Evolutionary conservation across 1,284 basidiomycete genomes (phyloP).

Genomic region (Leccinum subrobustum): DNA sequence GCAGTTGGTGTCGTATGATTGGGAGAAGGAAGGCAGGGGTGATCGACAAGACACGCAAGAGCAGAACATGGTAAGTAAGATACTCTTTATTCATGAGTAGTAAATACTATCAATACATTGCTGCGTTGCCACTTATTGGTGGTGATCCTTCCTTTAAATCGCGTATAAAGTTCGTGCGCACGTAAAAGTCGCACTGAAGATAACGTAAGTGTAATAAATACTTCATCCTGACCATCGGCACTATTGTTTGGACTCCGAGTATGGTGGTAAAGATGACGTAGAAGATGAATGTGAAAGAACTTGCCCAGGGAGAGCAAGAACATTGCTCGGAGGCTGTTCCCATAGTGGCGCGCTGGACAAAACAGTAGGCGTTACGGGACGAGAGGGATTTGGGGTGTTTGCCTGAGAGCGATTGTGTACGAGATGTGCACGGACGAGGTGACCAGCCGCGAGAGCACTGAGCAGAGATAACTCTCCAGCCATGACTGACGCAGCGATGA

Average conservation of each 20-base stretch:
- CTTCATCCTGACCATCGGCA: neutral
- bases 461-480: constrained; percentile 91
- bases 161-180: neutral
- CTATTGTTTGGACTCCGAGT: constrained; percentile 30
- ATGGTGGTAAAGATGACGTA: constrained; percentile 33
- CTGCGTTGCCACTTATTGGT: neutral
- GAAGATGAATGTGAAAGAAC: constrained; percentile 30
- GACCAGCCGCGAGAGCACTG: constrained; percentile 88
- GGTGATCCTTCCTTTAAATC: neutral
- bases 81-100: neutral
- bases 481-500: constrained; percentile 91
- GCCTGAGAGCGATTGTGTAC: constrained; percentile 76
- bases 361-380: constrained; percentile 59
- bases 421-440: constrained; percentile 88
- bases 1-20: too few relatives aligned
- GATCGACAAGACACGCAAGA: too few relatives aligned
- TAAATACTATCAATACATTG: neutral
- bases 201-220: constrained; percentile 29
- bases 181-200: constrained; percentile 15
- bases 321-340: constrained; percentile 19
- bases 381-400: constrained; percentile 63
- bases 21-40: too few relatives aligned
- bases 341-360: constrained; percentile 20
- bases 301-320: constrained; percentile 4
- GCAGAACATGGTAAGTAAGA: too few relatives aligned